Percentiles rank a stretch among this genome's conserved stretches.
Evolutionary conservation across 2,329 filamentous ascomycete genomes (phyloP).

Genomic region (Botryosphaeria agaves): DNA sequence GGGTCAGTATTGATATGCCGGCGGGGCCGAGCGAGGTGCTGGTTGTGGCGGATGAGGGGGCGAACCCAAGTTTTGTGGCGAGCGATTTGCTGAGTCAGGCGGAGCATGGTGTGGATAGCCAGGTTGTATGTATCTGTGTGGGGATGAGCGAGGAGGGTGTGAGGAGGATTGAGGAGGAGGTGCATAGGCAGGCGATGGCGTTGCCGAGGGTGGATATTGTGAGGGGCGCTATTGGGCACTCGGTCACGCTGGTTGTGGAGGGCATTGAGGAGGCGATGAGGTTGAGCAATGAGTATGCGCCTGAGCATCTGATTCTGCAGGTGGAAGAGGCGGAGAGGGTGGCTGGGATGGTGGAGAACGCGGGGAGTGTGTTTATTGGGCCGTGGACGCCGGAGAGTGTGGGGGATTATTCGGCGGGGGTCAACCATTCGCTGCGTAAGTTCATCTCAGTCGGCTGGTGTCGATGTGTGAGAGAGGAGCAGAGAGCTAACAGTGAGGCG

Average conservation of each 20-base stretch:
- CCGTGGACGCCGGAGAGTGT: slow-evolving; percentile 96
- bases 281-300: slow-evolving; percentile 86
- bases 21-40: slow-evolving; percentile 92
- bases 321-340: slow-evolving; percentile 57
- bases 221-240: slow-evolving; percentile 76
- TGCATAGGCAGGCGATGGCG: slow-evolving; percentile 72
- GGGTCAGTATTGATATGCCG: slow-evolving; percentile 95
- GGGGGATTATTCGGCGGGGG: slow-evolving; percentile 92
- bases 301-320: slow-evolving; percentile 91
- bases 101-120: slow-evolving; percentile 90
- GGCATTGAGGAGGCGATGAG: slow-evolving; percentile 61
- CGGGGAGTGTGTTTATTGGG: slow-evolving; percentile 89
- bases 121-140: slow-evolving; percentile 81
- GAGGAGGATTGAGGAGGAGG: slow-evolving; percentile 72
- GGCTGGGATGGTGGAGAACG: slow-evolving; percentile 72
- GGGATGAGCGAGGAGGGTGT: slow-evolving; percentile 58
- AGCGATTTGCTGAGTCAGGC: slow-evolving; percentile 90
- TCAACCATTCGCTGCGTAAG: slow-evolving; percentile 94
- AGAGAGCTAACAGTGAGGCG: slow-evolving; percentile 1
- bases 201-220: slow-evolving; percentile 89
- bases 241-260: slow-evolving; percentile 62
- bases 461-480: slow-evolving; percentile 1
- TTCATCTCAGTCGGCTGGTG: slow-evolving; percentile 13
- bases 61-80: slow-evolving; percentile 88
- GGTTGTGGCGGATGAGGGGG: slow-evolving; percentile 76